phyloP scores from a whole-genome alignment of 2,329 filamentous ascomycete species.

The Fusarium domesticum region DNA sequence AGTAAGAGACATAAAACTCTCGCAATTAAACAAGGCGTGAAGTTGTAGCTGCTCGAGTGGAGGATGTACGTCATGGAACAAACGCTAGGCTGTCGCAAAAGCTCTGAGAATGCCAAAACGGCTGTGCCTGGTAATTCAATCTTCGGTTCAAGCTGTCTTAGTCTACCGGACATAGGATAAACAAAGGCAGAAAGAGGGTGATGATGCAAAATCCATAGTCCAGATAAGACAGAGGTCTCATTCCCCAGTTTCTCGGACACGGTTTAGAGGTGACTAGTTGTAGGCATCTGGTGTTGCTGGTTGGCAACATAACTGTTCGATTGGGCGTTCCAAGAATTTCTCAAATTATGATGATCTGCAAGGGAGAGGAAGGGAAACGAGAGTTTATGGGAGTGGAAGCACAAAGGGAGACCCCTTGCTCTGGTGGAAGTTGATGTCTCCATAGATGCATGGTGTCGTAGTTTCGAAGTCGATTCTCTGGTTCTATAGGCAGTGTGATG shows the following conservation, averaged over 20 bases:
- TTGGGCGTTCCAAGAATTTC: no score
- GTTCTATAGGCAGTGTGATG: neutral
- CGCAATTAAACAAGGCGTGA: no score
- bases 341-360: no score
- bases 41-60: no score
- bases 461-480: neutral
- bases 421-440: neutral
- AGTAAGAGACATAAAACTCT: neutral
- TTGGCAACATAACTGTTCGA: no score
- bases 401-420: neutral
- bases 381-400: neutral
- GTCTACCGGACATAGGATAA: neutral
- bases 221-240: neutral
- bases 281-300: no score
- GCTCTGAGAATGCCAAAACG: neutral
- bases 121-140: neutral
- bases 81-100: neutral
- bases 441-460: neutral
- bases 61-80: neutral
- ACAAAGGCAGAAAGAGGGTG: neutral
- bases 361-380: neutral
- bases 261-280: no score
- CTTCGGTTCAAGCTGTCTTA: neutral
- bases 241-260: neutral
- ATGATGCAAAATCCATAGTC: neutral